Evolutionary conservation across 371 early-diverging fungal species (phyloP), one percentile per base, ranked within the genome.

Genomic region (Mucor saturninus): DNA sequence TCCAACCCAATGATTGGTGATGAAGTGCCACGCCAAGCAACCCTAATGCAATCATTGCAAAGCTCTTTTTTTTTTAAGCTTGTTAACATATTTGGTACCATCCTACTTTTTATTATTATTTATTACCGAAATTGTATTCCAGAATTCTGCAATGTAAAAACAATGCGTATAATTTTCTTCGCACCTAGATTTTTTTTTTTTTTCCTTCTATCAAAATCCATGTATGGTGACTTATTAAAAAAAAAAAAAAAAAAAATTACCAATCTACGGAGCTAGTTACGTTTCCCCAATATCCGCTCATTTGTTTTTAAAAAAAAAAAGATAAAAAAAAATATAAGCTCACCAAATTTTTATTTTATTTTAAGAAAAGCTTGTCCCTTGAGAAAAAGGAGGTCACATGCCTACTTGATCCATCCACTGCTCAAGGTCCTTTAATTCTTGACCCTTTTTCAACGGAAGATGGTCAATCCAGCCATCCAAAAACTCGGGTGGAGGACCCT

Each of bases 221-320:
- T 35, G 35, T 35, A 13, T 30, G 26, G 5, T 49, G 50, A 29
- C 11, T 14, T 42, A 15, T 15, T 38, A 30, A 40, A 45, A 31
- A 30, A 14, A 21, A 28, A 26, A 26, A n/a, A n/a, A n/a, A n/a
- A n/a, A n/a, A n/a, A n/a, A n/a, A 8, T 35, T 73, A 79, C 79
- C 79, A 78, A 61, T 78, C 75, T 8, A 78, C 75, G 30, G 79
- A 78, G 49, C 79, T 78, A 14, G 79, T 75, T 28, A 68, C 56
- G 10, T 73, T 61, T 5, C 79, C 79, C 79, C 75, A 78, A 55
- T 69, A 78, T 2, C 75, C 75, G 37, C 35, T 58, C 28, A 13
- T 45, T 10, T 38, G 15, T 15, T n/a, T 7, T 21, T 5, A 26
- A 15, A n/a, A 11, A 28, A 31, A 37, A 56, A 52, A 54, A 29